Percentiles rank a stretch among this genome's conserved stretches.
phyloP scores from a whole-genome alignment of 139 green algal genomes.

The Micractinium sp. region DNA sequence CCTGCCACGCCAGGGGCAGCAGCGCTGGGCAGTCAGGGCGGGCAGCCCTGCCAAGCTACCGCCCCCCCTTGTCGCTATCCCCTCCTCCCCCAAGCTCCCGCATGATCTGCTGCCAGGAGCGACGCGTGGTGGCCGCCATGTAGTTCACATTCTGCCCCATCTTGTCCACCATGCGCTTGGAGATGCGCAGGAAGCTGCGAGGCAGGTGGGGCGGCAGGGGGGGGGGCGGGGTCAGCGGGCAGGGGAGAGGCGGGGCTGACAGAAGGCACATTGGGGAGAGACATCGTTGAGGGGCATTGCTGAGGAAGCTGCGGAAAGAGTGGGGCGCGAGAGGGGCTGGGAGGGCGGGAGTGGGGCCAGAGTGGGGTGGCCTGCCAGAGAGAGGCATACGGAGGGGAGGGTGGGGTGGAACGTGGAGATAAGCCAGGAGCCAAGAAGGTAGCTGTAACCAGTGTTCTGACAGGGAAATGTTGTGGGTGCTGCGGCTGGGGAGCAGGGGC shows the following conservation, averaged over 20 bases:
- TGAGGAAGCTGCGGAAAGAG: neutral
- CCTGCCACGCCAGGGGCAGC: neutral
- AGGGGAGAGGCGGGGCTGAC: neutral
- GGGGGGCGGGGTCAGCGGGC: neutral
- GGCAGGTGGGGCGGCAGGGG: neutral
- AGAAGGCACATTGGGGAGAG: neutral
- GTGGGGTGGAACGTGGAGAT: too few species aligned
- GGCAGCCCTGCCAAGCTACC: neutral
- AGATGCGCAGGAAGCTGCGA: conserved; percentile 44
- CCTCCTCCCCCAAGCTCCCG: conserved; percentile 24
- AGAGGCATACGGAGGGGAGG: too few species aligned
- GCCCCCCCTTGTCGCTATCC: conserved; percentile 17
- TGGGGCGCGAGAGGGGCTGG: neutral
- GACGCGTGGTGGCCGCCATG: conserved; percentile 31
- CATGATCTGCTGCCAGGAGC: conserved; percentile 40
- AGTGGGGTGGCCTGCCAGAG: too few species aligned
- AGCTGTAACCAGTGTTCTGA: too few species aligned
- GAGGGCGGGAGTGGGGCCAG: too few species aligned
- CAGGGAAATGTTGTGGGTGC: too few species aligned
- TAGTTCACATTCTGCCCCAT: conserved; percentile 41
- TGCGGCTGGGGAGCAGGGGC: too few species aligned
- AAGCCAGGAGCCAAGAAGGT: too few species aligned
- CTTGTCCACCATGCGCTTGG: conserved; percentile 36
- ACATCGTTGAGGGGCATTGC: neutral
- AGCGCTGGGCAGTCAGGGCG: neutral